Base-by-base conservation (phyloP, 2,329 filamentous ascomycete genomes). In the Albophoma yamanashiensis region DNA sequence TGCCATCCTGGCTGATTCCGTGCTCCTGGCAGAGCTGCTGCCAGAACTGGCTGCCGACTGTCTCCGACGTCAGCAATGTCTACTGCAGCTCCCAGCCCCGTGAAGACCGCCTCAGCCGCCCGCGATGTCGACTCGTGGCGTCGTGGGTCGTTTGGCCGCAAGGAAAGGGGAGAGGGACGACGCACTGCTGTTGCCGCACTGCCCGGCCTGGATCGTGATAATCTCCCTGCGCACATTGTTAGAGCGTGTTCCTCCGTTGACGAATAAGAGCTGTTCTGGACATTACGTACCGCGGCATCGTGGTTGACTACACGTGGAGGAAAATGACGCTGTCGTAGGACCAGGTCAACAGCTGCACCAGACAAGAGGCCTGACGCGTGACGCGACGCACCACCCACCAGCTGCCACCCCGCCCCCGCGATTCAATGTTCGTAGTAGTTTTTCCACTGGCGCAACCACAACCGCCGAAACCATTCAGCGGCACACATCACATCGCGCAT, bases 111-210 rank as follows among this genome's bases (percentile, higher is more conserved):
- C 31, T 15, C 31, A 6, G 20, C 31, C 31, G 31, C 20, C 20
- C 20, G 31, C 50, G 2, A 25, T 34, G 31, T 55, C 42, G 59
- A 38, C 39, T 55, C 31, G 58, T 59, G 56, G 55, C 39, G 59
- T 57, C 53, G 34, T 6, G 47, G 17, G 38, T 34, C 47, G 38
- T 57, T 12, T n/a, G 5, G n/a, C 22, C 36, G 36, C 39, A 36
- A 22, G 50, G 39, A 38, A 20, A 34, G 11, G 40, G 25, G 34
- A 22, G 52, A n/a, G n/a, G n/a, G n/a, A n/a, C n/a, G n/a, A 89
- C 90, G 81, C 74, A 96, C 92, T 93, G 85, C 92, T 97, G 79
- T 97, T 97, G 84, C 93, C 94, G 83, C 94, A 97, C 78, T 97
- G 94, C 83, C 94, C 94, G 66, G 95, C 93, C 79, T 99, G 94